Evolutionary conservation across 129 eudicot genomes (phyloP).

Genomic region (Arctium minus): DNA sequence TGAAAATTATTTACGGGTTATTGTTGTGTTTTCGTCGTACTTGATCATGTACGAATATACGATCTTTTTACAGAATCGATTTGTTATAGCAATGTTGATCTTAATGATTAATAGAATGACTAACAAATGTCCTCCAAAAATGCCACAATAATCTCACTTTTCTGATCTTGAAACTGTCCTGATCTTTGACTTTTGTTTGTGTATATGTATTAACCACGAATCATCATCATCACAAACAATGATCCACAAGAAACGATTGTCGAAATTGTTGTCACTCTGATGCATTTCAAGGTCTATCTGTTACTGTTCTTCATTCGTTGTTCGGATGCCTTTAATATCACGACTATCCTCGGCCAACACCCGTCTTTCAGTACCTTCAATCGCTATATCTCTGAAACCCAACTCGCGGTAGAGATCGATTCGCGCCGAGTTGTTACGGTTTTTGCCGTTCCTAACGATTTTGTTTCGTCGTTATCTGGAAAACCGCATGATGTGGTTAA

Average conservation of each 20-base stretch:
- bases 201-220: constrained; percentile 11
- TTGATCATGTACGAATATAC: no score
- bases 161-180: constrained; percentile 19
- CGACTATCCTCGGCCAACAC: constrained; percentile 26
- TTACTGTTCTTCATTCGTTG: constrained; percentile 25
- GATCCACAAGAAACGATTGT: not conserved
- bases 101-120: not conserved
- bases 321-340: constrained; percentile 44
- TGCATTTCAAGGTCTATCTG: constrained; percentile 28
- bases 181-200: constrained; percentile 11
- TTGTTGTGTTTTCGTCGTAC: not conserved
- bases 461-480: constrained; percentile 24
- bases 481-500: constrained; percentile 17
- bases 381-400: constrained; percentile 46
- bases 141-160: constrained; percentile 30
- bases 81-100: not conserved
- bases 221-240: not conserved
- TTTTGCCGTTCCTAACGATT: constrained; percentile 41
- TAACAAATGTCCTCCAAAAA: constrained; percentile 29
- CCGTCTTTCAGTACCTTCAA: constrained; percentile 51
- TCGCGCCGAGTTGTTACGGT: constrained; percentile 42
- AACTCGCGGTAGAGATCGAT: constrained; percentile 41
- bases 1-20: not conserved
- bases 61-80: not conserved
- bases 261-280: constrained; percentile 12